A percentile compares a stretch with the other conserved stretches of the same genome.
Evolutionary conservation across 2,329 filamentous ascomycete genomes (phyloP).

Genomic region (Pseudogymnoascus verrucosus): DNA sequence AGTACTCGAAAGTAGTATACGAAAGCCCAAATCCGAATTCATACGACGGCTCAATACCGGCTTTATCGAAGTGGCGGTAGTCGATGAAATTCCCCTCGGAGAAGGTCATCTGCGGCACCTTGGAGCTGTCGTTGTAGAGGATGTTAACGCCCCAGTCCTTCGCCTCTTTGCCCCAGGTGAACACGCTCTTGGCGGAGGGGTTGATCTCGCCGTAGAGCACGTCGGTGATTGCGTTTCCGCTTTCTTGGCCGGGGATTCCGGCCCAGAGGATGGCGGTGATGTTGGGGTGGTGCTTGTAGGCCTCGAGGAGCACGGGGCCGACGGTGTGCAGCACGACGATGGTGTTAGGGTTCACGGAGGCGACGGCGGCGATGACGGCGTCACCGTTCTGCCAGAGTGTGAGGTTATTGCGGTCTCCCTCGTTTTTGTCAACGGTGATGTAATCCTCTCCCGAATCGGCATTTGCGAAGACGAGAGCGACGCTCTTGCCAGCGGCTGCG

Average conservation of each 20-base stretch:
- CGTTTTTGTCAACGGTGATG: constrained; percentile 73
- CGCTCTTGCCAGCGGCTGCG: constrained; percentile 56
- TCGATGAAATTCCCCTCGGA: constrained; percentile 75
- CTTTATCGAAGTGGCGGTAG: constrained; percentile 64
- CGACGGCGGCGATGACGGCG: constrained; percentile 70
- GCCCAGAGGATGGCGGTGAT: constrained; percentile 79
- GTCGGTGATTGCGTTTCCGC: constrained; percentile 69
- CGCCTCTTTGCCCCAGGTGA: constrained; percentile 60
- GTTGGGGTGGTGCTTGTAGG: constrained; percentile 69
- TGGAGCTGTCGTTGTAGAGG: constrained; percentile 33
- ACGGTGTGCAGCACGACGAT: constrained; percentile 85
- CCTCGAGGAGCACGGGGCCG: constrained; percentile 68
- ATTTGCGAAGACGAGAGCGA: constrained; percentile 84
- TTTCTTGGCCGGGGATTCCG: constrained; percentile 75
- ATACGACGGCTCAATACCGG: constrained; percentile 52
- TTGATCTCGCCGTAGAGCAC: constrained; percentile 78
- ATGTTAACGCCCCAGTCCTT: constrained; percentile 36
- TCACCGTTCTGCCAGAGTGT: constrained; percentile 84
- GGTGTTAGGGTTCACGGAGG: constrained; percentile 73
- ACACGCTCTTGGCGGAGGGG: constrained; percentile 68
- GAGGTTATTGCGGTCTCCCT: constrained; percentile 85
- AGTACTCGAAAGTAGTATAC: constrained; percentile 72
- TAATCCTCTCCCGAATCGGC: constrained; percentile 80
- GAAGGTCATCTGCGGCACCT: constrained; percentile 65
- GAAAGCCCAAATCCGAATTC: constrained; percentile 76